Evolutionary conservation across 75 land plant genomes (phyloP), one percentile per base, ranked within the genome.

Genomic region (Pinus albicaulis): DNA sequence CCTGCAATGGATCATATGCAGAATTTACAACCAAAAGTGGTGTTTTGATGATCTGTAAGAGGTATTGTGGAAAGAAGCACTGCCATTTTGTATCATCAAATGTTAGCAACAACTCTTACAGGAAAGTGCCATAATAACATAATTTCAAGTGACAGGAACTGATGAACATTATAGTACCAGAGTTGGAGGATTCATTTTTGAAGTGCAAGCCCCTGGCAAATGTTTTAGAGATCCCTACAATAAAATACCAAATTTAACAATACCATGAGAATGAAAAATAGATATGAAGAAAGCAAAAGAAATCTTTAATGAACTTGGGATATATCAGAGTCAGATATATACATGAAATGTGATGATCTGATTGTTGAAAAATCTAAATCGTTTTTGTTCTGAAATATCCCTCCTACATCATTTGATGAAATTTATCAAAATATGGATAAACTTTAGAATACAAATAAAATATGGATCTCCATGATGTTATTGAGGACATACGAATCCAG

Each of bases 41-140:
- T 22, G 90, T 86, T 55, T 76, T 72, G n/a, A 90, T 89, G 3
- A 56, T 16, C 19, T 44, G 79, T n/a, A 77, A 77, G 55, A 83
- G 23, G 55, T 94, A 66, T 60, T 91, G 90, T 0, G 97, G 97
- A 80, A 94, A 94, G 76, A 92, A 94, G 57, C 94, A 92, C 97
- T 94, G 89, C 79, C 75, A 71, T n/a, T 31, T 57, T 8, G 57
- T 20, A 57, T 6, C 22, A 56, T 26, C 55, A 56, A 16, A 65
- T 55, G 31, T 14, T 7, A 70, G 22, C 24, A 48, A 36, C 16
- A 22, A 17, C 48, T 64, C 56, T 20, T 22, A 16, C 0, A 8
- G 14, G 25, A 0, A 17, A 41, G 31, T 12, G 19, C 55, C 25
- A 41, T 41, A 4, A 41, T 41, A 41, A 41, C 44, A 41, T 41